These are phyloP conservation scores for Pistacia vera DNA, from an alignment of 345 rosid species.

Conservation along the genomic window DNA sequence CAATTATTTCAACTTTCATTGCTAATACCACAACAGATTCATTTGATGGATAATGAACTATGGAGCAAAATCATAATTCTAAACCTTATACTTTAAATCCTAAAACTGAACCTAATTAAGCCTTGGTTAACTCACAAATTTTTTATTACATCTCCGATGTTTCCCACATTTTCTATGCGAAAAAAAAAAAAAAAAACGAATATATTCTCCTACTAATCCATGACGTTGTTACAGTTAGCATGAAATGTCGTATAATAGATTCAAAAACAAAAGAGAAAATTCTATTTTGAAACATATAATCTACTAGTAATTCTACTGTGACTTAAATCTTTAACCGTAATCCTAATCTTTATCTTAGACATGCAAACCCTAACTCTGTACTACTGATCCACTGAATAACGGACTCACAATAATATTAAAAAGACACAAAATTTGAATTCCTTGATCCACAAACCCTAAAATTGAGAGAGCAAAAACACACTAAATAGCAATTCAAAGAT, in stretches of 20 bases:
- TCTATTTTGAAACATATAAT: not conserved
- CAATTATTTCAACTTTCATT: not conserved
- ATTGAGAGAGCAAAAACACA: not conserved
- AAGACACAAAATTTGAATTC: not conserved
- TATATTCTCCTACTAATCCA: not conserved
- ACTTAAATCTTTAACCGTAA: not conserved
- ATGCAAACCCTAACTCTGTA: slow-evolving; percentile 7
- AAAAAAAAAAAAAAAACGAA: not conserved
- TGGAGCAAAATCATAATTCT: not conserved
- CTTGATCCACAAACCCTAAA: not conserved
- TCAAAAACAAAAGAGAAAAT: not conserved
- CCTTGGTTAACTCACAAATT: too few relatives aligned
- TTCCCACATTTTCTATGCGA: too few relatives aligned
- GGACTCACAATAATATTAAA: not conserved
- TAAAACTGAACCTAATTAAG: too few relatives aligned
- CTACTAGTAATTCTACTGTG: not conserved
- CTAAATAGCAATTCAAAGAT: not conserved
- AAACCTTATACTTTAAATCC: not conserved
- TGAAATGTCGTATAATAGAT: not conserved
- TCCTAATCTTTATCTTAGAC: not conserved
- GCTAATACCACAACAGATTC: not conserved
- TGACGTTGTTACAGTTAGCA: not conserved
- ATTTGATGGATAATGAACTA: not conserved
- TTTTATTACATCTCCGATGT: too few relatives aligned
- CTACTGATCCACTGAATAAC: not conserved